A percentile compares a stretch with the other conserved stretches of the same genome.
Conservation (phyloP, 176 grass and related monocot genomes). For the Eragrostis curvula region DNA sequence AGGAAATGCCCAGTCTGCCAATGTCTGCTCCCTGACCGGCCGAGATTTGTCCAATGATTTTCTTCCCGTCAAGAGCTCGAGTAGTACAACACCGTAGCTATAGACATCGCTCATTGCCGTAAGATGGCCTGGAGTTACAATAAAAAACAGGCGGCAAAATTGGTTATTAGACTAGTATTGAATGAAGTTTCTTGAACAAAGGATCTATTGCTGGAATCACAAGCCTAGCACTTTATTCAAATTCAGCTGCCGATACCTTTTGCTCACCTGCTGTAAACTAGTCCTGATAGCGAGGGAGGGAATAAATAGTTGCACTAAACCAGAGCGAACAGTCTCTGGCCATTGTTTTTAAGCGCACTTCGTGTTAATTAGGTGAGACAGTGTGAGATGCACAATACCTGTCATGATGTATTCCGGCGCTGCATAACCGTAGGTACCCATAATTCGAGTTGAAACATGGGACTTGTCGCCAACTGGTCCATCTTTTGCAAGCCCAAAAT, state of each 20-base stretch:
- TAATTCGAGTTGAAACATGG: constrained; percentile 87
- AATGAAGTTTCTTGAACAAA: constrained; percentile 10
- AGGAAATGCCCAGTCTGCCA: constrained; percentile 75
- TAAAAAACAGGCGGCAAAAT: background rate
- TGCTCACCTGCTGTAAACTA: background rate
- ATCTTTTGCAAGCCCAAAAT: constrained; percentile 92
- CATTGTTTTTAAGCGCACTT: background rate
- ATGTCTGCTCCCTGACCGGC: constrained; percentile 67
- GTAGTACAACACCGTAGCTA: constrained; percentile 83
- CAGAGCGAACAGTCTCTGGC: background rate
- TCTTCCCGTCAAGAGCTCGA: constrained; percentile 74
- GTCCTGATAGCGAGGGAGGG: background rate
- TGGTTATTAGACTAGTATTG: background rate
- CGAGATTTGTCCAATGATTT: constrained; percentile 75
- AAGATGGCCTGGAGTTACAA: constrained; percentile 61
- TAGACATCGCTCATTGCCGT: constrained; percentile 93
- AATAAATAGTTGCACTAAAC: background rate
- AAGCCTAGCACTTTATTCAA: background rate
- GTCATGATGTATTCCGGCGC: constrained; percentile 98
- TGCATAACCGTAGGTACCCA: constrained; percentile 91
- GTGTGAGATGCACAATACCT: constrained; percentile 17
- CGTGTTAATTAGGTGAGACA: background rate
- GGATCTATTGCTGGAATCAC: background rate
- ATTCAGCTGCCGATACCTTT: background rate
- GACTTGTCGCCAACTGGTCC: constrained; percentile 81